Conservation (phyloP, 2,329 filamentous ascomycete species). For the Fusarium buxicola region DNA sequence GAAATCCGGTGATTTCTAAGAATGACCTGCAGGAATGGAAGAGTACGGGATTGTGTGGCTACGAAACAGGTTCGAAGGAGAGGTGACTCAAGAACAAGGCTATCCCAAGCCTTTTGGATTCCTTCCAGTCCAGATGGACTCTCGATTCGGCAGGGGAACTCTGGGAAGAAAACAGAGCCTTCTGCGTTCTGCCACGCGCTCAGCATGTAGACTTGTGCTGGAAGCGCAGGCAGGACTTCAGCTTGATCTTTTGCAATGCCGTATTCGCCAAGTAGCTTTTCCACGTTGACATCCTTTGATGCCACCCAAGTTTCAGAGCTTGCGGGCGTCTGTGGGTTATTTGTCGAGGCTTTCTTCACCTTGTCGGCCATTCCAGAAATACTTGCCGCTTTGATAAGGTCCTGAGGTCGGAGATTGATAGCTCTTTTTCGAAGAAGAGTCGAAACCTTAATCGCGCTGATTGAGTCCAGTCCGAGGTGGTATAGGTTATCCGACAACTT, state of each 20-base stretch:
- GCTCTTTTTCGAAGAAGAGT: slow-evolving; percentile 74
- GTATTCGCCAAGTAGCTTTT: slow-evolving; percentile 52
- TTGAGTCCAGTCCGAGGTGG: slow-evolving; percentile 89
- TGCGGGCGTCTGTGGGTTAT: neutral
- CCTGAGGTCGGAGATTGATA: slow-evolving; percentile 74
- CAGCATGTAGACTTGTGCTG: slow-evolving; percentile 86
- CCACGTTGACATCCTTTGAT: slow-evolving; percentile 54
- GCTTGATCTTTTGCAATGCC: slow-evolving; percentile 60
- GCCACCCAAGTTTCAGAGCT: slow-evolving; percentile 40
- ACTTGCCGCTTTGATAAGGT: slow-evolving; percentile 75
- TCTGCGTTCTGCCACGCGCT: slow-evolving; percentile 76
- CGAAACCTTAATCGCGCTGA: slow-evolving; percentile 87
- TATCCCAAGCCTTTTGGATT: slow-evolving; percentile 71
- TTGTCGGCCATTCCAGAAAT: slow-evolving; percentile 70
- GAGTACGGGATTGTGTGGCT: slow-evolving; percentile 56
- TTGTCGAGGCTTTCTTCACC: slow-evolving; percentile 1
- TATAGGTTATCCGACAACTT: slow-evolving; percentile 75
- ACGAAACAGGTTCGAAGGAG: slow-evolving; percentile 78
- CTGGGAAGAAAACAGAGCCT: slow-evolving; percentile 78
- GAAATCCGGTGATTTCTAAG: slow-evolving; percentile 47
- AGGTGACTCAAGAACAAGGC: slow-evolving; percentile 65
- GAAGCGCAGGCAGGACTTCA: slow-evolving; percentile 75
- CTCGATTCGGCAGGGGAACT: slow-evolving; percentile 71
- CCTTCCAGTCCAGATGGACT: slow-evolving; percentile 51
- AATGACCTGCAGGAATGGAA: slow-evolving; percentile 74